Conservation (phyloP, 257 asterid genomes). For the Solanum habrochaites region DNA sequence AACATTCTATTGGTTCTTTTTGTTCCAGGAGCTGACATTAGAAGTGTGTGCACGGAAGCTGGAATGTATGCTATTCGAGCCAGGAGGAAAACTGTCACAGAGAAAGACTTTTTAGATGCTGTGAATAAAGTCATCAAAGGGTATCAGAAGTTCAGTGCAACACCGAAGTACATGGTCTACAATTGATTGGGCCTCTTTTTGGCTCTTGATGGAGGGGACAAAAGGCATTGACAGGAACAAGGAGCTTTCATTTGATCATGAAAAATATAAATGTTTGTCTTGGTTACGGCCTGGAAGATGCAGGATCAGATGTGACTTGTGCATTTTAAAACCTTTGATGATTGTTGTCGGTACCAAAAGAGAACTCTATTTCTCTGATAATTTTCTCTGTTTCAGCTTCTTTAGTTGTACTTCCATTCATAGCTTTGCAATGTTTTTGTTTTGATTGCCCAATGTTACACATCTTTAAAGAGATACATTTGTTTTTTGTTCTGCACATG, state of each 20-base stretch:
- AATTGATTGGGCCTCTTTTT: conserved; percentile 21
- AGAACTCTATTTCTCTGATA: background rate
- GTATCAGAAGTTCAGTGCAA: conserved; percentile 93
- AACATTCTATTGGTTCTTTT: background rate
- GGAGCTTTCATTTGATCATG: background rate
- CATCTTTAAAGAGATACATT: background rate
- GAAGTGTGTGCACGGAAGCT: conserved; percentile 95
- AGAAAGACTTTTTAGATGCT: conserved; percentile 90
- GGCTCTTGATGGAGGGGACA: background rate
- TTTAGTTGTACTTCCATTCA: background rate
- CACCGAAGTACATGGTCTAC: conserved; percentile 93
- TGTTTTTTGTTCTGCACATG: background rate
- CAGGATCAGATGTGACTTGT: background rate
- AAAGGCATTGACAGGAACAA: background rate
- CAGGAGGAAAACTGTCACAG: conserved; percentile 83
- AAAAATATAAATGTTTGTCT: background rate
- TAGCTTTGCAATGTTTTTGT: background rate
- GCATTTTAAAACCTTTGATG: background rate
- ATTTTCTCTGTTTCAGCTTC: background rate
- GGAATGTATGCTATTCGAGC: conserved; percentile 93
- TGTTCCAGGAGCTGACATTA: conserved; percentile 69
- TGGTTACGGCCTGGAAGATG: background rate
- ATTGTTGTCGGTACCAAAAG: background rate
- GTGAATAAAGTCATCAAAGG: conserved; percentile 94
- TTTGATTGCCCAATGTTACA: background rate